Percentiles rank a stretch among this genome's conserved stretches.
Conservation (phyloP, 1,284 basidiomycete genomes). For the Leccinum angustisporum region DNA sequence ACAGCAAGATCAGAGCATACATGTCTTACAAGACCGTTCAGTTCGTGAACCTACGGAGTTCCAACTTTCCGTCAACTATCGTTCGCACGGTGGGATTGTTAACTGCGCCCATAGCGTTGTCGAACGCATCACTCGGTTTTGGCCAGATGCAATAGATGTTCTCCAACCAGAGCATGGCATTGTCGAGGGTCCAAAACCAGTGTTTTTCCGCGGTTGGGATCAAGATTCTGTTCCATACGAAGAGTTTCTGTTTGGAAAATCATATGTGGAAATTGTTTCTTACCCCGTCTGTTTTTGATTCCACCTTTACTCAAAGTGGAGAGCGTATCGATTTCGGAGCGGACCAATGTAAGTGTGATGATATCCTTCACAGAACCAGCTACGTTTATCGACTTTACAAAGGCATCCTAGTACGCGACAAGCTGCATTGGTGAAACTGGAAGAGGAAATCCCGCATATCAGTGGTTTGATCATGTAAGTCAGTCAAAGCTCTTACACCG, state of each 20-base stretch:
- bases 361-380: background rate
- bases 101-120: conserved; percentile 65
- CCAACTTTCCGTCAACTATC: conserved; percentile 64
- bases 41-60: conserved; percentile 47
- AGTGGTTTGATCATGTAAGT: conserved; percentile 65
- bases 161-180: conserved; percentile 59
- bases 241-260: conserved; percentile 55
- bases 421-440: conserved; percentile 49
- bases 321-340: conserved; percentile 64
- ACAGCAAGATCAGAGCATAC: conserved; percentile 23
- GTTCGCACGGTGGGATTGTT: conserved; percentile 73
- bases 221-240: conserved; percentile 52
- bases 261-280: conserved; percentile 32
- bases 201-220: conserved; percentile 59
- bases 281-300: conserved; percentile 1
- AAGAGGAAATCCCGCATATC: conserved; percentile 52
- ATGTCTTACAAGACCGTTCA: conserved; percentile 15
- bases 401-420: conserved; percentile 72
- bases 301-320: conserved; percentile 35
- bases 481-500: background rate
- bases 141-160: conserved; percentile 65
- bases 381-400: background rate
- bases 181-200: conserved; percentile 56
- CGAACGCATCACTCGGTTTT: conserved; percentile 58
- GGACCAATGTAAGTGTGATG: conserved; percentile 52